Evolutionary conservation across 352 stramenopile species (phyloP), one percentile per base, ranked within the genome.

Genomic region (Pythium aquatile): DNA sequence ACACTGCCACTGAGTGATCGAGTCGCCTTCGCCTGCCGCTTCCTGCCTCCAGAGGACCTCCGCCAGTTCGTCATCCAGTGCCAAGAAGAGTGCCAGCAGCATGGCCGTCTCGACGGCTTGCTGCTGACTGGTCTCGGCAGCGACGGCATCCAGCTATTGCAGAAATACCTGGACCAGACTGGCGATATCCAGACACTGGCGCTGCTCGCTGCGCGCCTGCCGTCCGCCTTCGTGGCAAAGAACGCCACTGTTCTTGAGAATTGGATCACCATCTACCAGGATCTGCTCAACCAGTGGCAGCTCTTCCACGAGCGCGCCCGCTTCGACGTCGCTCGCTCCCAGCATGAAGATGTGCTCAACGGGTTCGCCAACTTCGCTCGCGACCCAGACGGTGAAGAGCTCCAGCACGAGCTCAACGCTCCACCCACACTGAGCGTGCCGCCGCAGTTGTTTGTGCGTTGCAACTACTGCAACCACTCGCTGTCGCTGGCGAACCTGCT

Each of bases 401-500:
- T 84, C 2, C 70, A 79, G 56, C 73, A 73, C 1, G 77, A 87
- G 57, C 68, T 83, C 20, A 65, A 63, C 13, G 61, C 76, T 3
- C 74, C 83, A 1, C 77, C 85, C 20, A 75, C 77, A 48, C 78
- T 90, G 10, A 82, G 74, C 0, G 66, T 92, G 0, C 73, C 85
- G 5, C 88, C 91, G n/a, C 91, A 98, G 64, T 70, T 98, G 11
- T 98, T 96, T 75, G 93, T 97, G 29, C 85, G 95, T 7, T 98
- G 95, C 68, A 98, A 98, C 64, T 98, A 94, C 65, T 98, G 95
- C 76, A 96, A 95, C 59, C 76, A 85, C 14, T 94, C 87, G 48
- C 73, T 98, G 20, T 93, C 95, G 20, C 81, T 98, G 16, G 89
- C 88, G 32, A 88, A 89, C 65, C 70, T 98, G 8, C 69, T 96